Evolutionary conservation across 2,329 filamentous ascomycete genomes (phyloP), one percentile per base, ranked within the genome.

Genomic region (Trichoderma oligosporum): DNA sequence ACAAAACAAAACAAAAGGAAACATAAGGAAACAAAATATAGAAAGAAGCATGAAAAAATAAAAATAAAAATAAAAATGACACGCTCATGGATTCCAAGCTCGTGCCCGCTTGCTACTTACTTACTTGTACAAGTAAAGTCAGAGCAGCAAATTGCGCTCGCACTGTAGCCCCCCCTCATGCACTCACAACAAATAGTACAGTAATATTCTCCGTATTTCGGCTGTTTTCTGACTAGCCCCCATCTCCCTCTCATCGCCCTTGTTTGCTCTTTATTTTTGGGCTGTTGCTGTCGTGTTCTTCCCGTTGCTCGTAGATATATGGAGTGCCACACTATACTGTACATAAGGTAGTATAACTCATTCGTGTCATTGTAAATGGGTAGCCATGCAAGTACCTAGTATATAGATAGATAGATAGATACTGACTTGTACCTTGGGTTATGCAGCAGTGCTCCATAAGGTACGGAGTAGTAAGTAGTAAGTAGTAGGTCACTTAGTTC

Each of bases 131-230:
- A 47, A 18, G 20, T 20, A 54, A 29, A 18, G 20, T n/a, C 51
- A 38, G 39, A 54, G 51, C 51, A 54, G 24, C 22, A 29, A 16
- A 38, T 54, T 54, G 51, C 51, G 51, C 51, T 54, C 51, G 51
- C 51, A 54, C 51, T 46, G 51, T 54, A 38, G n/a, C n/a, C n/a
- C 41, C 22, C n/a, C 39, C 51, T 41, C 41, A 38, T 45, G 51
- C 51, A 22, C 14, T 20, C 36, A 35, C 48, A 53, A 16, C 38
- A 44, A 53, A 25, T 53, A 35, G 44, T 35, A 42, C 44, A 53
- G 22, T 53, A 35, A 53, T 35, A 42, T 53, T 53, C 38, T 53
- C 49, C 49, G 49, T 44, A 42, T 44, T 24, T 25, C 36, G 44
- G 25, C 44, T 35, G 33, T 33, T 41, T 24, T 14, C 38, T 25